Evolutionary conservation across 148 eudicot species (phyloP), one percentile per base, ranked within the genome.

Genomic region (Chenopodium formosanum): DNA sequence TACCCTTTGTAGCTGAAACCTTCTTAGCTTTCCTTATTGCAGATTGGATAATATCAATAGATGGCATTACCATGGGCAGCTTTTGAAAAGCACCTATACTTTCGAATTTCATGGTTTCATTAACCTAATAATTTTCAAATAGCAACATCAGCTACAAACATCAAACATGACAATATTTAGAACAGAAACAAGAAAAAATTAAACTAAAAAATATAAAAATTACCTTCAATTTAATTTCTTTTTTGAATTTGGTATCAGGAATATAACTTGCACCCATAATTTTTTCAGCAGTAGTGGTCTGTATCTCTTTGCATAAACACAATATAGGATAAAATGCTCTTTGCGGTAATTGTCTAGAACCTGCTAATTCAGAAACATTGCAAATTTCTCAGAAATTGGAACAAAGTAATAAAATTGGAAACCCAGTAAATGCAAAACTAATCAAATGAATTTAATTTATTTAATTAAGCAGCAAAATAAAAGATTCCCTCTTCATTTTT

Each of bases 41-140:
- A 9, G 99, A 97, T 76, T 87, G 83, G 56, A 94, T 84, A 75
- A 97, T 90, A 86, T 94, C 99, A 78, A 80, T 70, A 58, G 97
- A 90, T 64, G 99, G 99, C 98, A 92, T 93, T 79, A 97, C 99
- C 94, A 92, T 93, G 8, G 99, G 99, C 81, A 97, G 85, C 84
- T 92, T 91, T 84, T 97, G 99, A 82, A 97, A 94, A 71, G 98
- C 99, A 75, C 99, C 99, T n/a, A 94, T 79, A 78, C 76, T 87
- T 82, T 90, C 95, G 65, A 80, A 48, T 53, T 84, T 82, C 48
- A 46, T 22, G 58, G 84, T 73, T 78, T 77, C 79, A 84, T 83
- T 84, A 56, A 80, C 89, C 97, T 93, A 80, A 53, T 82, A 84
- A 63, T 47, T 40, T 70, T 46, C 46, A 32, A 2, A 19, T 2